These are phyloP conservation scores for Calonectria pseudoreteaudii DNA, from an alignment of 2,329 filamentous ascomycete species.

Conservation along the genomic window DNA sequence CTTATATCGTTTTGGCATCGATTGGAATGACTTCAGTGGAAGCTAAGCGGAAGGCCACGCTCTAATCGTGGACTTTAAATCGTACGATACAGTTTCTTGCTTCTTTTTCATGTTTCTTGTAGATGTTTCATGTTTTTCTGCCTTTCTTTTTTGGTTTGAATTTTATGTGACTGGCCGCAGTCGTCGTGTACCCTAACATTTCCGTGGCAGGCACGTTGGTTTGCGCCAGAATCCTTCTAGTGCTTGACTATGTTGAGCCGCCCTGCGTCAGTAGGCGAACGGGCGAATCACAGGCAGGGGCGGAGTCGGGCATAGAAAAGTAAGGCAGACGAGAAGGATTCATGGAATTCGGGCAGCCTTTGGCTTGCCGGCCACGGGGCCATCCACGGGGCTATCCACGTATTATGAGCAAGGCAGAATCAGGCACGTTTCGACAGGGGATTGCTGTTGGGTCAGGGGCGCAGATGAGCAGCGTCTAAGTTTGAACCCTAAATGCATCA, in stretches of 20 bases:
- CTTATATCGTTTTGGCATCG: background rate
- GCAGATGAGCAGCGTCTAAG: conserved; percentile 1
- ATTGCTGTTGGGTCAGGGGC: background rate
- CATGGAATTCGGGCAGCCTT: background rate
- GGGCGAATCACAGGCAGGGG: background rate
- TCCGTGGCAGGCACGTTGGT: background rate
- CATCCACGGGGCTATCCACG: background rate
- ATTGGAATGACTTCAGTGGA: background rate
- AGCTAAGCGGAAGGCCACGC: background rate
- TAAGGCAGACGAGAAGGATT: background rate
- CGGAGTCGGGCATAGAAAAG: background rate
- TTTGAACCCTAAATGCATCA: conserved; percentile 2
- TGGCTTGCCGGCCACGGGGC: background rate
- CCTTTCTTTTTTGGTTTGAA: background rate
- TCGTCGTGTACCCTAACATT: background rate
- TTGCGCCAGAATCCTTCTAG: background rate
- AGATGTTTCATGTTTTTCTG: background rate
- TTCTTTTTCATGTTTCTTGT: background rate
- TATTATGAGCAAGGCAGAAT: background rate
- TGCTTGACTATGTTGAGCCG: background rate
- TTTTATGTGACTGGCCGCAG: background rate
- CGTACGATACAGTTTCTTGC: background rate
- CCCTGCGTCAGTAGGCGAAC: background rate
- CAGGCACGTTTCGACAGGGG: background rate
- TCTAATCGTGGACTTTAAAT: background rate